Evolutionary conservation across 768 basidiomycete genomes (phyloP).

Genomic region (Gyrodon lividus): DNA sequence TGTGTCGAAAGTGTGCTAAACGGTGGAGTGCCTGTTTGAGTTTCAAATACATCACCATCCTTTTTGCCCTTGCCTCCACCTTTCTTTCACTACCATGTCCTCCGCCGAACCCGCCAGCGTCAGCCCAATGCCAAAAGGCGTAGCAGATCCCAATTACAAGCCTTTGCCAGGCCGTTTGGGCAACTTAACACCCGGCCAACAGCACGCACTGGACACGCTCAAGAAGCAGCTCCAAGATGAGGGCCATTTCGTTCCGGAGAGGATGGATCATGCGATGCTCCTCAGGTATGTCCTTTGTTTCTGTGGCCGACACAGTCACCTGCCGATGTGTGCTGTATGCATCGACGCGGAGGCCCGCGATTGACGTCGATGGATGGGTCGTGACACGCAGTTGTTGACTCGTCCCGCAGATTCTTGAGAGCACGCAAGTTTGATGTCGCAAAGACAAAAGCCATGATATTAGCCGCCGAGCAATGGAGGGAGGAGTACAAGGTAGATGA

Average conservation of each 20-base stretch:
- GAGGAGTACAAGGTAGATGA: conserved; percentile 81
- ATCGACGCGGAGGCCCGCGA: not conserved
- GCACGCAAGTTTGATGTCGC: conserved; percentile 89
- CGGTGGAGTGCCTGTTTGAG: conserved; percentile 12
- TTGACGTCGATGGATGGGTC: conserved; percentile 16
- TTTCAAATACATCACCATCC: conserved; percentile 5
- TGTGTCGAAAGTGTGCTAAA: no score
- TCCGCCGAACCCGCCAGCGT: conserved; percentile 43
- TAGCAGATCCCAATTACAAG: conserved; percentile 63
- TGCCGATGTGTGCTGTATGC: conserved; percentile 2
- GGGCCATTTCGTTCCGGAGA: conserved; percentile 55
- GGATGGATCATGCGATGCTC: conserved; percentile 71
- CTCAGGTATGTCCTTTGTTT: conserved; percentile 47
- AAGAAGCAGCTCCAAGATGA: conserved; percentile 61
- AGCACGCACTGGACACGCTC: conserved; percentile 66
- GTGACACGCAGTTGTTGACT: not conserved
- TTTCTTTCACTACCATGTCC: conserved; percentile 28
- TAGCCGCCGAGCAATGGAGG: conserved; percentile 85
- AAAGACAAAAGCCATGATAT: conserved; percentile 82
- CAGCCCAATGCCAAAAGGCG: conserved; percentile 53
- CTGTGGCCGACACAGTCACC: not conserved
- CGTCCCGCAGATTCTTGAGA: conserved; percentile 71
- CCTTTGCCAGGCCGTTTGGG: conserved; percentile 74
- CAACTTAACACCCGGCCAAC: conserved; percentile 66
- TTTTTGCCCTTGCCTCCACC: not conserved